These are phyloP conservation scores for Candida awuae DNA, from an alignment of 805 yeast genomes.

Conservation along the genomic window DNA sequence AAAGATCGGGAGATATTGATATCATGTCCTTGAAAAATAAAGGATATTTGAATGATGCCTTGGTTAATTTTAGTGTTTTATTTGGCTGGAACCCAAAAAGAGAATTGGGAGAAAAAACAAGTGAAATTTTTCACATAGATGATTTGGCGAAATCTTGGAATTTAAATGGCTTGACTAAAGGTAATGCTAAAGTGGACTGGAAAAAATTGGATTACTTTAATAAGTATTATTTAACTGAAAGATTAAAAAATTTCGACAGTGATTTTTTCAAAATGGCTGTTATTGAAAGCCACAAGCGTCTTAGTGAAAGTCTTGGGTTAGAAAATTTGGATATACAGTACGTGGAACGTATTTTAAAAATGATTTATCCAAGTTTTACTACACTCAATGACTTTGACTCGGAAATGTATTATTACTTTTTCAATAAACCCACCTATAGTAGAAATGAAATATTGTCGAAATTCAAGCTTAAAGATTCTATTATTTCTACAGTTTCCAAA, in stretches of 20 bases:
- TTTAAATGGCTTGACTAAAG: constrained; percentile 72
- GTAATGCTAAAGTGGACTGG: constrained; percentile 86
- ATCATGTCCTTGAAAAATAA: constrained; percentile 47
- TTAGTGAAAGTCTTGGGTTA: constrained; percentile 2
- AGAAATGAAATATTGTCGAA: constrained; percentile 13
- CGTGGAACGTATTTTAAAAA: constrained; percentile 33
- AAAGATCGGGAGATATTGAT: constrained; percentile 77
- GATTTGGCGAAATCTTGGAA: constrained; percentile 52
- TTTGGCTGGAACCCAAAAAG: constrained; percentile 93
- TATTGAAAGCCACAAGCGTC: constrained; percentile 16
- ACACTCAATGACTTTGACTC: constrained; percentile 44
- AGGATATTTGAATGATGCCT: constrained; percentile 80
- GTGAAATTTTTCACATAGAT: constrained; percentile 44
- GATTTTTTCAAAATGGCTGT: constrained; percentile 31
- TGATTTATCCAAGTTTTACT: constrained; percentile 43
- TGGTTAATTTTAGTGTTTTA: constrained; percentile 77
- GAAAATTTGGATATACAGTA: constrained; percentile 24
- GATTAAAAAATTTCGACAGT: constrained; percentile 31
- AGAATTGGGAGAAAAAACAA: constrained; percentile 36
- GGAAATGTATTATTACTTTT: constrained; percentile 41
- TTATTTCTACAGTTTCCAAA: constrained; percentile 4
- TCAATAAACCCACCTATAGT: constrained; percentile 30
- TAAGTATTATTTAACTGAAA: constrained; percentile 50
- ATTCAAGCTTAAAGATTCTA: constrained; percentile 11
- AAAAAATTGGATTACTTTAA: constrained; percentile 71